Evolutionary conservation across 345 rosid genomes (phyloP).

Genomic region (Populus simonii): DNA sequence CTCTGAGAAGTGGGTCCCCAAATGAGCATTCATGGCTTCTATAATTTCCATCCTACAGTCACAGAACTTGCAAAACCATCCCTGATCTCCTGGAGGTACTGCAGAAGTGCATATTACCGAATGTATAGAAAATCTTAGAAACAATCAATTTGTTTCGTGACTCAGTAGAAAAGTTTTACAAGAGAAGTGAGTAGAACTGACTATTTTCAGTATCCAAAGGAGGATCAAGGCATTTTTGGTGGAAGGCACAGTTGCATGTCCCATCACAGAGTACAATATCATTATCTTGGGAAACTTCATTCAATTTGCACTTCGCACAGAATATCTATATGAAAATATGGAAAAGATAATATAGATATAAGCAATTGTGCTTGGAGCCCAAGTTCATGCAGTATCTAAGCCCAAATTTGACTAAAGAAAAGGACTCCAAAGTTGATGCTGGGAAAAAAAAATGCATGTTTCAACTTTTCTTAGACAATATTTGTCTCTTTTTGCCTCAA

Average conservation of each 20-base stretch:
- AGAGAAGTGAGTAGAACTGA: conserved; percentile 34
- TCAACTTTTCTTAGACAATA: not conserved
- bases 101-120: conserved; percentile 50
- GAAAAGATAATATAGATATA: conserved; percentile 7
- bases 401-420: not conserved
- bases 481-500: not conserved
- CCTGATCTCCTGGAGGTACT: conserved; percentile 97
- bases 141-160: conserved; percentile 11
- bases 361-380: not conserved
- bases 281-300: conserved; percentile 83
- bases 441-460: not conserved
- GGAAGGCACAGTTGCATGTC: conserved; percentile 87
- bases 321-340: conserved; percentile 56
- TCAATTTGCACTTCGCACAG: conserved; percentile 84
- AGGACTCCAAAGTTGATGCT: not conserved
- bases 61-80: conserved; percentile 95
- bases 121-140: conserved; percentile 11
- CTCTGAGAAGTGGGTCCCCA: conserved; percentile 68
- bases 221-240: conserved; percentile 91
- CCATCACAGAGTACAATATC: conserved; percentile 97
- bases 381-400: not conserved
- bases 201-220: conserved; percentile 85
- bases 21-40: conserved; percentile 88
- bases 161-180: not conserved
- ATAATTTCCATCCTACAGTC: conserved; percentile 87